Evolutionary conservation across 257 asterid species (phyloP).

Genomic region (Solanum ahanhuiri): DNA sequence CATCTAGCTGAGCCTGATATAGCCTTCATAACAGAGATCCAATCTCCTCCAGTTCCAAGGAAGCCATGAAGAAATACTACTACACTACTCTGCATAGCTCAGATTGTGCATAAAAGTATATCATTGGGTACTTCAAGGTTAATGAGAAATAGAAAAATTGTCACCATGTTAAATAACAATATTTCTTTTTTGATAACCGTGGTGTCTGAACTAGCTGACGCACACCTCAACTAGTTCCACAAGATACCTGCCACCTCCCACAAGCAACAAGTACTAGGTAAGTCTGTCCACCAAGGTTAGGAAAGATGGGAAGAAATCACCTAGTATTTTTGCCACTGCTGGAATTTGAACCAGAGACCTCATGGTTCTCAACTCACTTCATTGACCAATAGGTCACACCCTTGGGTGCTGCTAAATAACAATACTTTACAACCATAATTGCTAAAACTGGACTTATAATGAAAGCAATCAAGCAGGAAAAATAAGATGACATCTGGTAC

Average conservation of each 20-base stretch:
- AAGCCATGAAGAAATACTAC: constrained; percentile 87
- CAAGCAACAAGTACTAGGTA: not conserved
- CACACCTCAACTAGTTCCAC: not conserved
- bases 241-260: not conserved
- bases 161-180: not conserved
- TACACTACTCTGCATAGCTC: constrained; percentile 40
- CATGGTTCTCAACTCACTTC: not conserved
- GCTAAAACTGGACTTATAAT: not conserved
- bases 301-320: not conserved
- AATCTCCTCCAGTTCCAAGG: constrained; percentile 74
- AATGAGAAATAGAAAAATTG: not conserved
- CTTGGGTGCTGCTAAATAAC: not conserved
- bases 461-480: not conserved
- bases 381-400: not conserved
- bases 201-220: not conserved
- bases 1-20: constrained; percentile 63
- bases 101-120: not conserved
- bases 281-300: not conserved
- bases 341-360: not conserved
- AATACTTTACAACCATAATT: not conserved
- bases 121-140: not conserved
- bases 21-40: constrained; percentile 82
- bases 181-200: not conserved
- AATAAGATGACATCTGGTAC: not conserved
- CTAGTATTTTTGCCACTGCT: not conserved